These are phyloP conservation scores for Larix kaempferi DNA, from an alignment of 75 land plant genomes.

Conservation along the genomic window DNA sequence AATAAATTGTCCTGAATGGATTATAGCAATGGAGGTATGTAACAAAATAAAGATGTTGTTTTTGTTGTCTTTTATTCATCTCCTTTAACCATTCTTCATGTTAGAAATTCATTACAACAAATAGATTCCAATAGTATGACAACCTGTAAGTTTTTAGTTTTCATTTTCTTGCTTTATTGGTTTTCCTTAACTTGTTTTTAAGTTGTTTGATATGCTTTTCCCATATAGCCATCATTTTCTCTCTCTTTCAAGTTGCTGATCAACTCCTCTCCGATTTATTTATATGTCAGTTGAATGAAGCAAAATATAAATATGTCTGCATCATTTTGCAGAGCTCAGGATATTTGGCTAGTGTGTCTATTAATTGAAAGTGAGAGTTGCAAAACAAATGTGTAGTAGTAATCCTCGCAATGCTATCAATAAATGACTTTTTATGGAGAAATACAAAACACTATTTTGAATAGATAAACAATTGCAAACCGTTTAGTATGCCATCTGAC, in stretches of 20 bases:
- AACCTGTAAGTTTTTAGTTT: background rate
- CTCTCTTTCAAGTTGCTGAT: background rate
- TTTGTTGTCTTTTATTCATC: background rate
- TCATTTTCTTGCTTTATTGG: too few relatives aligned
- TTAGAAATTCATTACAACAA: background rate
- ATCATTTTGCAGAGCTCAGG: background rate
- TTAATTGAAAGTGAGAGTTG: background rate
- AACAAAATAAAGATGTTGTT: background rate
- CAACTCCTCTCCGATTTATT: background rate
- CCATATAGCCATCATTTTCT: background rate
- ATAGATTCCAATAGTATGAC: background rate
- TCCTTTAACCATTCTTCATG: background rate
- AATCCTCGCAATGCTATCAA: background rate
- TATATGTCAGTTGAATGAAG: background rate
- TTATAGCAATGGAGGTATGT: slow-evolving; percentile 85
- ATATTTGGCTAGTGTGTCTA: background rate
- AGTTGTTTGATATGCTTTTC: too few relatives aligned
- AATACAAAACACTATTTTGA: background rate
- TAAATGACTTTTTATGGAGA: background rate
- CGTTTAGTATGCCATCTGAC: background rate
- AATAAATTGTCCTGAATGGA: slow-evolving; percentile 89
- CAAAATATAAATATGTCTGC: background rate
- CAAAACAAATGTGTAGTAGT: background rate
- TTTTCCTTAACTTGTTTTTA: background rate
- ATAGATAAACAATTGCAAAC: background rate